phyloP scores from a whole-genome alignment of 352 stramenopile genomes.

The Pythium guiyangense region DNA sequence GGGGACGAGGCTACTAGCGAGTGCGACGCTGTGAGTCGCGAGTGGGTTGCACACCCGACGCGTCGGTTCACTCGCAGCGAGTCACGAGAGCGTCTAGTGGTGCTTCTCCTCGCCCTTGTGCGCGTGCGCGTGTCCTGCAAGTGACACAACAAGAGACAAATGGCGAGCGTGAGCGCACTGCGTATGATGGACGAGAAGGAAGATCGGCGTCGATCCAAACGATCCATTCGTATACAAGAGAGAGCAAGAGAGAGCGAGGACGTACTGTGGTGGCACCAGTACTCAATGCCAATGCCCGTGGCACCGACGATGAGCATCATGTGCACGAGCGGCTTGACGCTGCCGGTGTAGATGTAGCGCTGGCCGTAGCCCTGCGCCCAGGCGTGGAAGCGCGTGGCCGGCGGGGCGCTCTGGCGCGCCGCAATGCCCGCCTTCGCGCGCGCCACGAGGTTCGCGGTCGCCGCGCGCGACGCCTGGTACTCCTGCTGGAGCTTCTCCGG shows the following conservation, averaged over 20 bases:
- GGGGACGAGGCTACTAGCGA: too few relatives aligned
- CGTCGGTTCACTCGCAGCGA: too few relatives aligned
- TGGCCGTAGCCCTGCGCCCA: conserved; percentile 72
- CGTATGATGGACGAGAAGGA: too few relatives aligned
- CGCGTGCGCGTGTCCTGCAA: conserved; percentile 45
- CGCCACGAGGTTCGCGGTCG: conserved; percentile 61
- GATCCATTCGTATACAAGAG: too few relatives aligned
- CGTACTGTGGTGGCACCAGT: conserved; percentile 64
- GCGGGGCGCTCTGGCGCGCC: conserved; percentile 45
- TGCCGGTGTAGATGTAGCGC: conserved; percentile 73
- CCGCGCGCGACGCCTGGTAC: conserved; percentile 58
- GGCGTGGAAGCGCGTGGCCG: conserved; percentile 53
- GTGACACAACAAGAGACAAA: neutral
- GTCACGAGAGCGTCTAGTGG: conserved; percentile 38
- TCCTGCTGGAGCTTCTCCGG: conserved; percentile 66
- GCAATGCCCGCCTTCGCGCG: conserved; percentile 61
- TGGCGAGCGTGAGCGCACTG: neutral
- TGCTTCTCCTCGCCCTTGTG: conserved; percentile 47
- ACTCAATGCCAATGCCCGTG: conserved; percentile 54
- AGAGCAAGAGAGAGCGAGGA: too few relatives aligned
- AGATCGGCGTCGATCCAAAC: too few relatives aligned
- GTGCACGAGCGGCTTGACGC: conserved; percentile 62
- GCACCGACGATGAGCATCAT: conserved; percentile 70
- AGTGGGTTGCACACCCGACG: too few relatives aligned
- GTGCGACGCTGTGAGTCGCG: too few relatives aligned